Percentiles rank a stretch among this genome's conserved stretches.
phyloP scores from a whole-genome alignment of 2,329 filamentous ascomycete species.

The Colletotrichum liaoningense region DNA sequence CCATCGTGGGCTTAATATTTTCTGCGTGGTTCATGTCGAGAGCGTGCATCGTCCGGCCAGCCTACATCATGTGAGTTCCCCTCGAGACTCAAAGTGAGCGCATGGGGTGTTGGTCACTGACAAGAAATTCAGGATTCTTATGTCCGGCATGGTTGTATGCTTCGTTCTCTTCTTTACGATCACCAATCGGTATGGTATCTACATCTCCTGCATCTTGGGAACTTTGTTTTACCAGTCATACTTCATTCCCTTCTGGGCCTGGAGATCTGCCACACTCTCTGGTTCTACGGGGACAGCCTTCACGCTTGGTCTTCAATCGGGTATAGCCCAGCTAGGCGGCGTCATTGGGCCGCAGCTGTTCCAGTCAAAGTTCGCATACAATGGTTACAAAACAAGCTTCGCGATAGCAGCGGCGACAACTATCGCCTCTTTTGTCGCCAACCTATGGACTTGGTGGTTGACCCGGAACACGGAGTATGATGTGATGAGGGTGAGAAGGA shows the following conservation, averaged over 20 bases:
- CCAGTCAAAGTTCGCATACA: conserved; percentile 52
- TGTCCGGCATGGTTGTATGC: conserved; percentile 52
- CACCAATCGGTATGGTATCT: conserved; percentile 51
- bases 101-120: not conserved
- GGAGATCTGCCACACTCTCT: conserved; percentile 53
- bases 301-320: conserved; percentile 54
- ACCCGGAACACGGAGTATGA: conserved; percentile 41
- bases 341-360: conserved; percentile 58
- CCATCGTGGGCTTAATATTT: conserved; percentile 51
- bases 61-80: conserved; percentile 47
- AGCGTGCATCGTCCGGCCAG: conserved; percentile 52
- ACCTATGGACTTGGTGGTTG: conserved; percentile 41
- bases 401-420: conserved; percentile 40
- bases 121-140: conserved; percentile 42
- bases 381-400: conserved; percentile 43
- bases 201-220: conserved; percentile 56
- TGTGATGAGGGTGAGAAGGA: conserved; percentile 38
- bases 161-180: conserved; percentile 56
- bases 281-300: conserved; percentile 58
- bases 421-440: conserved; percentile 40
- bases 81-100: not conserved
- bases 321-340: conserved; percentile 57
- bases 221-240: conserved; percentile 55
- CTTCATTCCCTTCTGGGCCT: conserved; percentile 59
- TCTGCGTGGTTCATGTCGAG: conserved; percentile 50